These are phyloP conservation scores for Phylloporus rhodoxanthus DNA, from an alignment of 768 basidiomycete species.

Conservation along the genomic window DNA sequence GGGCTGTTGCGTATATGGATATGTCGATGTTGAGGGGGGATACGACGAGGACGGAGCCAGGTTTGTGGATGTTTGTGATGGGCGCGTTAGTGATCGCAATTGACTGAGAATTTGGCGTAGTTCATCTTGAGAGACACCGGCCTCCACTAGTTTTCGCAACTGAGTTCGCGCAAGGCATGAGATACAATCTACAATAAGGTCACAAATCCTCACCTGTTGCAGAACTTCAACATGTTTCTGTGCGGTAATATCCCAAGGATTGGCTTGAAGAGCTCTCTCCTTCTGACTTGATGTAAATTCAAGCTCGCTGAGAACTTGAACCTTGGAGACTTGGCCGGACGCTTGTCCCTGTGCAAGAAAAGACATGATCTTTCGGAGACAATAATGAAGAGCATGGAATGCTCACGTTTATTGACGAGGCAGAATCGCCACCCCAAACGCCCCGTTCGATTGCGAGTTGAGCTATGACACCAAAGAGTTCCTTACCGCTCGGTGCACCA, in stretches of 20 bases:
- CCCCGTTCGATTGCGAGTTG: conserved; percentile 82
- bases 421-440: conserved; percentile 62
- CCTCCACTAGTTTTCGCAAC: conserved; percentile 69
- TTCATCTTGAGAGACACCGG: conserved; percentile 76
- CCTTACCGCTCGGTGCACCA: conserved; percentile 71
- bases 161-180: conserved; percentile 23
- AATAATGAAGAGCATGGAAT: background rate
- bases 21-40: conserved; percentile 22
- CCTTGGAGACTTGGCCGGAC: conserved; percentile 54
- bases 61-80: conserved; percentile 28
- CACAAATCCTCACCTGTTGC: conserved; percentile 57
- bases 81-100: conserved; percentile 56
- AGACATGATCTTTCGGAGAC: conserved; percentile 4
- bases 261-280: conserved; percentile 63
- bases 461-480: conserved; percentile 77
- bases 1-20: conserved; percentile 29
- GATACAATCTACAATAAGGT: background rate
- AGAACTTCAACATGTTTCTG: conserved; percentile 73
- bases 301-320: conserved; percentile 77
- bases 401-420: conserved; percentile 37
- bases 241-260: conserved; percentile 64
- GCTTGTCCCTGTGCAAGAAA: conserved; percentile 30
- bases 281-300: conserved; percentile 80
- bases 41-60: conserved; percentile 23
- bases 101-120: conserved; percentile 70